A percentile compares a stretch with the other conserved stretches of the same genome.
phyloP scores from a whole-genome alignment of 306 rosid species.

The Chamaecrista fasciculata region DNA sequence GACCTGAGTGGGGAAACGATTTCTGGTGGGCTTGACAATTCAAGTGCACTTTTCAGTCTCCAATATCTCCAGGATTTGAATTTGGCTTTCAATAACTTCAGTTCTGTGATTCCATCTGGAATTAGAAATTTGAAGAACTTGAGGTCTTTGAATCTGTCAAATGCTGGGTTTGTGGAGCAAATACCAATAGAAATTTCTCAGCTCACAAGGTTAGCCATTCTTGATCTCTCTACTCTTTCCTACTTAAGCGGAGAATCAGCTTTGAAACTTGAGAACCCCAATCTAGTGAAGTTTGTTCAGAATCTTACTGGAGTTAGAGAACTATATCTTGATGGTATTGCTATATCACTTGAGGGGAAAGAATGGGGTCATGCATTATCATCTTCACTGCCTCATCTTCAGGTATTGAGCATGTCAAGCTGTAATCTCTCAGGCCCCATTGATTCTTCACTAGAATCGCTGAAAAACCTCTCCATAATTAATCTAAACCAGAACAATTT shows the following conservation, averaged over 20 bases:
- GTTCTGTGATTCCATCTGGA: conserved; percentile 1
- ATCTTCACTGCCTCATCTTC: background rate
- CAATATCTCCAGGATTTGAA: conserved; percentile 9
- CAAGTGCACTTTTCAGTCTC: conserved; percentile 8
- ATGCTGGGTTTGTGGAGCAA: conserved; percentile 11
- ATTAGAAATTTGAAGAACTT: conserved; percentile 8
- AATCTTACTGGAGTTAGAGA: conserved; percentile 20
- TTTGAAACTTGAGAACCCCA: too few species aligned
- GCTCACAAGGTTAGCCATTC: conserved; percentile 17
- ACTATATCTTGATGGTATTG: conserved; percentile 35
- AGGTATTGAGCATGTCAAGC: conserved; percentile 1
- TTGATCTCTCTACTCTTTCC: background rate
- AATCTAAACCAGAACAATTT: background rate
- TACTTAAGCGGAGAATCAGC: too few species aligned
- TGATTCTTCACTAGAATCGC: background rate
- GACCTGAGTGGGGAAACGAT: background rate
- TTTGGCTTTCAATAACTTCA: background rate
- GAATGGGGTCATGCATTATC: conserved; percentile 41
- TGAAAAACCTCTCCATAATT: background rate
- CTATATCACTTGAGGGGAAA: conserved; percentile 17
- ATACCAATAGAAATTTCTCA: conserved; percentile 18
- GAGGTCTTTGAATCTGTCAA: background rate
- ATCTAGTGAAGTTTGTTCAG: background rate
- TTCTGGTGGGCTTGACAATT: background rate
- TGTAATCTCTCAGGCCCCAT: conserved; percentile 29